phyloP scores from a whole-genome alignment of 2,329 filamentous ascomycete species.

The Torrubiella hemipterigena region DNA sequence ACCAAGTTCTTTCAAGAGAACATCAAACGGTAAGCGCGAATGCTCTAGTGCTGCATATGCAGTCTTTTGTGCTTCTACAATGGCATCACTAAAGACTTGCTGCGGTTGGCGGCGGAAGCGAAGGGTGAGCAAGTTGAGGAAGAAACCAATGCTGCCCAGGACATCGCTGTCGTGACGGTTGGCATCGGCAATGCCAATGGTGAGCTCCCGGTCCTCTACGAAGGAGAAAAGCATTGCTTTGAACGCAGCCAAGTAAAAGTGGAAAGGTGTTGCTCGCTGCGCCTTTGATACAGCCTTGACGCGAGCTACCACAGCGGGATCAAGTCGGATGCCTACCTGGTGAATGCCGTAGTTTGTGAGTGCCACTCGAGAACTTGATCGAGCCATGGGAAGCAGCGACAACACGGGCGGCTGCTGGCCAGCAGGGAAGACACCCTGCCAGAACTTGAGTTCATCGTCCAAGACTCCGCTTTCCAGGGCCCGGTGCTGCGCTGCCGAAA shows the following conservation, averaged over 20 bases:
- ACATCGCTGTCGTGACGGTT: slow-evolving; percentile 23
- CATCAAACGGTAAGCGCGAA: slow-evolving; percentile 34
- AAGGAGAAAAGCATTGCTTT: slow-evolving; percentile 22
- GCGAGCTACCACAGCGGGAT: slow-evolving; percentile 7
- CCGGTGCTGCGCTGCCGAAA: slow-evolving; percentile 16
- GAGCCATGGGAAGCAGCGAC: slow-evolving; percentile 20
- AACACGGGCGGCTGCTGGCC: slow-evolving; percentile 12
- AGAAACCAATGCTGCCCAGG: slow-evolving; percentile 27
- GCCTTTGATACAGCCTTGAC: slow-evolving; percentile 13
- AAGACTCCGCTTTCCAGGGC: slow-evolving; percentile 15
- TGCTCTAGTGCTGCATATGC: slow-evolving; percentile 24
- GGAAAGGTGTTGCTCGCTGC: slow-evolving; percentile 19
- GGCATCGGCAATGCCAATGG: slow-evolving; percentile 35
- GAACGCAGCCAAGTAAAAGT: slow-evolving; percentile 31
- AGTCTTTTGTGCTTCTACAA: slow-evolving; percentile 12
- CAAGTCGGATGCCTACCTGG: slow-evolving; percentile 8
- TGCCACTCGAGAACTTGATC: slow-evolving; percentile 1
- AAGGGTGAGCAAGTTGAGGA: slow-evolving; percentile 36
- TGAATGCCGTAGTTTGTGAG: slow-evolving; percentile 11
- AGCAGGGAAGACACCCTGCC: slow-evolving; percentile 15
- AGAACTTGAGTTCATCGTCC: slow-evolving; percentile 19
- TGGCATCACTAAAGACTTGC: slow-evolving; percentile 11
- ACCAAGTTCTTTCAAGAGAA: slow-evolving; percentile 29
- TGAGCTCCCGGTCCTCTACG: slow-evolving; percentile 22
- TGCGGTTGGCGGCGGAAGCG: slow-evolving; percentile 17